These are phyloP conservation scores for Naganishia kalamii DNA, from an alignment of 768 basidiomycete species.

Conservation along the genomic window DNA sequence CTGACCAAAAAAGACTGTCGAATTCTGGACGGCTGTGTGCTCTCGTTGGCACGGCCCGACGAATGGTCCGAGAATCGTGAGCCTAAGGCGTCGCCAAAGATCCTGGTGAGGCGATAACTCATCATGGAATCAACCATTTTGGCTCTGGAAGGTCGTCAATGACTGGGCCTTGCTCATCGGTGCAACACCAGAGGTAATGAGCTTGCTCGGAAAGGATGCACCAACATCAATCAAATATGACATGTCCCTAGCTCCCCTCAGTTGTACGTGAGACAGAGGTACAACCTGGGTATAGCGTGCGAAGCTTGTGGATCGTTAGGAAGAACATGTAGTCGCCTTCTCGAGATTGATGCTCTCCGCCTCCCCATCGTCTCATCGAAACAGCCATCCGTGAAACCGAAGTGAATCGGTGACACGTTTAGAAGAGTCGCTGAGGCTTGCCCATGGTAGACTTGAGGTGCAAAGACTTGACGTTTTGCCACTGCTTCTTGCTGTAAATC, in stretches of 20 bases:
- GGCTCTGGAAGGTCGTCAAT: too few species aligned
- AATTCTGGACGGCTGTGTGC: too few species aligned
- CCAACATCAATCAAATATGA: slow-evolving; percentile 28
- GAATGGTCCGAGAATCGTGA: too few species aligned
- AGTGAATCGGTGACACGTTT: slow-evolving; percentile 34
- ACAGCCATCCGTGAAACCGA: not conserved
- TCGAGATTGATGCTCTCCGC: slow-evolving; percentile 15
- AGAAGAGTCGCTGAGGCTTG: slow-evolving; percentile 93
- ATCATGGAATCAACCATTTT: too few species aligned
- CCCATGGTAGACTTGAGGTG: slow-evolving; percentile 99
- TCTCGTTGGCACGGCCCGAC: too few species aligned
- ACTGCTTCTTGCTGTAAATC: slow-evolving; percentile 25
- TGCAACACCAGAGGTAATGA: too few species aligned
- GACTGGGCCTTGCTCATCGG: too few species aligned
- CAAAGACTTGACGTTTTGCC: slow-evolving; percentile 98
- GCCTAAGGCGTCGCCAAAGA: too few species aligned
- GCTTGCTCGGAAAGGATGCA: not conserved
- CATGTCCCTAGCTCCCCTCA: slow-evolving; percentile 23
- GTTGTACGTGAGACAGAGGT: slow-evolving; percentile 26
- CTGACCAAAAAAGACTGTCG: too few species aligned
- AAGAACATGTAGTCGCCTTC: slow-evolving; percentile 20
- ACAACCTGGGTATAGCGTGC: slow-evolving; percentile 16
- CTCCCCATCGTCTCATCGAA: not conserved
- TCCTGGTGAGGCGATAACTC: too few species aligned
- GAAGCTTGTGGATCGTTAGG: slow-evolving; percentile 20